Evolutionary conservation across 352 stramenopile genomes (phyloP).

Genomic region (Phytophthora cryptogea): DNA sequence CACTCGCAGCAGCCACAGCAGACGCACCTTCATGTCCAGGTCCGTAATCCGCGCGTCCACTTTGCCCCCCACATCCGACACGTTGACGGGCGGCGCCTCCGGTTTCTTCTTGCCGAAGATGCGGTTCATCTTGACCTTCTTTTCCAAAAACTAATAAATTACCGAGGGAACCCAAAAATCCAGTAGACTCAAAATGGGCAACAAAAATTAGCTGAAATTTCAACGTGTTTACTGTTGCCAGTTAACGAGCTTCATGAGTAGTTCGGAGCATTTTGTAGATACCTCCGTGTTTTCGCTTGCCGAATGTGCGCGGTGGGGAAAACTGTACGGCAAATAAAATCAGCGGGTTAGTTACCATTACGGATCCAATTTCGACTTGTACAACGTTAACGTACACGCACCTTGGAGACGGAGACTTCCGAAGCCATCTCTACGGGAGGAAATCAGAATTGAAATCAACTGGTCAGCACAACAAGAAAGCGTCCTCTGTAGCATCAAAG

Average conservation of each 20-base stretch:
- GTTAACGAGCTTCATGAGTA: constrained; percentile 15
- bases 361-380: neutral
- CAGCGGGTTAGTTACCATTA: neutral
- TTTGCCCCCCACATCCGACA: constrained; percentile 75
- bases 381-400: constrained; percentile 1
- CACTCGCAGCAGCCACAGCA: too few relatives aligned
- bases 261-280: constrained; percentile 75
- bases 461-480: neutral
- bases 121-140: constrained; percentile 58
- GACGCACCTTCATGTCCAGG: constrained; percentile 77
- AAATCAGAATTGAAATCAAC: neutral
- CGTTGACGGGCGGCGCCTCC: constrained; percentile 71
- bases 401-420: constrained; percentile 25
- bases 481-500: neutral
- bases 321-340: constrained; percentile 13
- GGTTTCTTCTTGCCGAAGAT: constrained; percentile 89
- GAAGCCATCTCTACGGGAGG: constrained; percentile 5
- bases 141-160: constrained; percentile 1
- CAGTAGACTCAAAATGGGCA: too few relatives aligned
- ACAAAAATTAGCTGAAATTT: too few relatives aligned
- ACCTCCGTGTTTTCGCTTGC: constrained; percentile 60
- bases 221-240: neutral
- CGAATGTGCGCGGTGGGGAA: constrained; percentile 41
- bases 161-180: constrained; percentile 8
- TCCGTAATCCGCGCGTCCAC: constrained; percentile 78